Evolutionary conservation across 768 basidiomycete species (phyloP).

Genomic region (Mycena olivaceomarginata): DNA sequence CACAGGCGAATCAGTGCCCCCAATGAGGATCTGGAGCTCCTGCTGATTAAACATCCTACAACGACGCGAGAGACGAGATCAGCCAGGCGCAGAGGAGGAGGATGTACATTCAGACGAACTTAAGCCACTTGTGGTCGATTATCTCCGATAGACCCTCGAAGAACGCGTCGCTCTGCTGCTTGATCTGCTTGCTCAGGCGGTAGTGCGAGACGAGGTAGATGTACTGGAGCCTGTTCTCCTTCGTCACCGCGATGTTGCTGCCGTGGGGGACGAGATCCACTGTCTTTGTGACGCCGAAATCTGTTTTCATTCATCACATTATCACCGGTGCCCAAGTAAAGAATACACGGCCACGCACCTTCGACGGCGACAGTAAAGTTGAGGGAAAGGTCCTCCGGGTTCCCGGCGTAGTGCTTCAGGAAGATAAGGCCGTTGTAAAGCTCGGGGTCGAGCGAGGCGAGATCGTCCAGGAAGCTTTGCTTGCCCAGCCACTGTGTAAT

Average conservation of each 20-base stretch:
- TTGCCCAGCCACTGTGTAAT: slow-evolving; percentile 87
- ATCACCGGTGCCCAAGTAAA: background rate
- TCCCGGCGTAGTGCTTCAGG: slow-evolving; percentile 92
- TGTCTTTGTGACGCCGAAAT: slow-evolving; percentile 87
- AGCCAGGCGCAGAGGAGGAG: background rate
- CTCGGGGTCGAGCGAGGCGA: slow-evolving; percentile 93
- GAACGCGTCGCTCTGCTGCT: slow-evolving; percentile 88
- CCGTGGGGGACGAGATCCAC: slow-evolving; percentile 90
- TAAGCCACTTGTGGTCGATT: slow-evolving; percentile 93
- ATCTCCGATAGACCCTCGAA: slow-evolving; percentile 95
- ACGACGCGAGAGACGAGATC: background rate
- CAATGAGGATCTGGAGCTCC: slow-evolving; percentile 94
- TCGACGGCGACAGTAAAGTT: slow-evolving; percentile 94
- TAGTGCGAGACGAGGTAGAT: slow-evolving; percentile 94
- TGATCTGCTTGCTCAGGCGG: slow-evolving; percentile 92
- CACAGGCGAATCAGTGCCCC: slow-evolving; percentile 90
- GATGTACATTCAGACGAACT: slow-evolving; percentile 59
- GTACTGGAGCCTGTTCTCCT: slow-evolving; percentile 92
- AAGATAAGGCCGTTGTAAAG: slow-evolving; percentile 94
- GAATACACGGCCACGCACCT: slow-evolving; percentile 66
- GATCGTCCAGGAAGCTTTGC: slow-evolving; percentile 95
- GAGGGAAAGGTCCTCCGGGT: slow-evolving; percentile 91
- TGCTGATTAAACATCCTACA: slow-evolving; percentile 97
- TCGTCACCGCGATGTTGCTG: slow-evolving; percentile 88
- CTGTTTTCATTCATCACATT: slow-evolving; percentile 58